A percentile compares a stretch with the other conserved stretches of the same genome.
phyloP scores from a whole-genome alignment of 78 protist species.

The Blattamonas nauphoetae region DNA sequence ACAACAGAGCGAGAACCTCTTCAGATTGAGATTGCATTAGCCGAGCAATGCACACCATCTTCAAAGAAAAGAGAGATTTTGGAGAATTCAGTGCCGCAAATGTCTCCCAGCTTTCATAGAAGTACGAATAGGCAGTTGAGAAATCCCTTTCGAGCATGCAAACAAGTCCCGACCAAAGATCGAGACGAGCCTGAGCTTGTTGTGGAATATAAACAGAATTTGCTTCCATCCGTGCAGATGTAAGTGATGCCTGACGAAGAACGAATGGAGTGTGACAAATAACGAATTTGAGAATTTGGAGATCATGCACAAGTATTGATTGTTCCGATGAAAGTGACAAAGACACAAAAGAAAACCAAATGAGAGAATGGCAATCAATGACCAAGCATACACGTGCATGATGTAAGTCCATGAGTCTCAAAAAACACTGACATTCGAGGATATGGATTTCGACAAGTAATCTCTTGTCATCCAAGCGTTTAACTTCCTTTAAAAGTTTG shows the following conservation, averaged over 20 bases:
- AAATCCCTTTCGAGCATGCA: neutral
- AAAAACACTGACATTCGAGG: neutral
- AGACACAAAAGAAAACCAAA: no score
- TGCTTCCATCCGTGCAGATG: neutral
- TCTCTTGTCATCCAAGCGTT: slow-evolving; percentile 6
- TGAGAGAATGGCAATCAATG: no score
- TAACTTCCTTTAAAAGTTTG: slow-evolving; percentile 11
- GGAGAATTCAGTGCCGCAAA: neutral
- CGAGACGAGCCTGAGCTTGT: neutral
- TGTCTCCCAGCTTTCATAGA: neutral
- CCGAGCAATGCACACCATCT: neutral
- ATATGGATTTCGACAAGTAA: slow-evolving; percentile 5
- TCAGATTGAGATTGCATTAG: neutral
- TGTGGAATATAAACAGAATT: slow-evolving; percentile 10
- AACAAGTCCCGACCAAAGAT: slow-evolving; percentile 1
- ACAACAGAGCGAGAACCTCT: neutral
- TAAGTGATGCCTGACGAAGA: neutral
- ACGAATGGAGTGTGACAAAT: no score
- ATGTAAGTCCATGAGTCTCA: neutral
- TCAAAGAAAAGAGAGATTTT: neutral
- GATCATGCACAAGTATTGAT: no score
- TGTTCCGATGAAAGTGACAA: no score
- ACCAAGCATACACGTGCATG: neutral
- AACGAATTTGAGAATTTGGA: no score
- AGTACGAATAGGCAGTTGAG: slow-evolving; percentile 12